A percentile compares a stretch with the other conserved stretches of the same genome.
Evolutionary conservation across 2,329 filamentous ascomycete genomes (phyloP).

Genomic region (Triangularia verruculosa): DNA sequence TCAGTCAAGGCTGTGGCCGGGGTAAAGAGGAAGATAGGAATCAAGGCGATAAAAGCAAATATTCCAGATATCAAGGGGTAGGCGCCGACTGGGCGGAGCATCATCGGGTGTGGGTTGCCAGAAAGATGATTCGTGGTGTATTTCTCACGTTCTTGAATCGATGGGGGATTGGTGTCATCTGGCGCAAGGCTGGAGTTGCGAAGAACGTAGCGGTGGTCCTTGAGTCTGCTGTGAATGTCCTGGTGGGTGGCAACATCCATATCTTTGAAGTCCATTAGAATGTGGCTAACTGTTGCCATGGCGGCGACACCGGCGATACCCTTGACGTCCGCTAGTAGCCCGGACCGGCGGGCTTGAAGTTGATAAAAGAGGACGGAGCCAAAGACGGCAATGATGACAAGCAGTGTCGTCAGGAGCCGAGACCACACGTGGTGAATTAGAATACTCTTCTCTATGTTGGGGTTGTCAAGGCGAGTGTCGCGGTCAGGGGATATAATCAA

Average conservation of each 20-base stretch:
- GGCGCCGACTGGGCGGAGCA: conserved; percentile 60
- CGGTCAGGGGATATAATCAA: conserved; percentile 56
- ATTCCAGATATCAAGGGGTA: conserved; percentile 60
- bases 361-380: conserved; percentile 58
- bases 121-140: conserved; percentile 50
- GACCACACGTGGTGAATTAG: conserved; percentile 58
- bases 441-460: conserved; percentile 50
- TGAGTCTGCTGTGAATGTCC: conserved; percentile 66
- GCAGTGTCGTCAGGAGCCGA: conserved; percentile 54
- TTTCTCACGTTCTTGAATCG: conserved; percentile 43
- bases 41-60: conserved; percentile 52
- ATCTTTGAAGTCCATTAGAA: conserved; percentile 70
- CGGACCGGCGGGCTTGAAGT: conserved; percentile 61
- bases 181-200: conserved; percentile 70
- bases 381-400: conserved; percentile 56
- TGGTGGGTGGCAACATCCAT: conserved; percentile 65
- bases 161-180: conserved; percentile 49
- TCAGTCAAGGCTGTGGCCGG: conserved; percentile 53
- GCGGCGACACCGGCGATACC: conserved; percentile 72
- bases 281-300: conserved; percentile 72
- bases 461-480: conserved; percentile 40
- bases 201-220: conserved; percentile 63
- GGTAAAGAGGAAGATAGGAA: conserved; percentile 63
- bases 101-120: conserved; percentile 65
- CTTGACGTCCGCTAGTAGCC: conserved; percentile 64